phyloP scores from a whole-genome alignment of 495 filamentous ascomycete species.

The Daldinia decipiens region DNA sequence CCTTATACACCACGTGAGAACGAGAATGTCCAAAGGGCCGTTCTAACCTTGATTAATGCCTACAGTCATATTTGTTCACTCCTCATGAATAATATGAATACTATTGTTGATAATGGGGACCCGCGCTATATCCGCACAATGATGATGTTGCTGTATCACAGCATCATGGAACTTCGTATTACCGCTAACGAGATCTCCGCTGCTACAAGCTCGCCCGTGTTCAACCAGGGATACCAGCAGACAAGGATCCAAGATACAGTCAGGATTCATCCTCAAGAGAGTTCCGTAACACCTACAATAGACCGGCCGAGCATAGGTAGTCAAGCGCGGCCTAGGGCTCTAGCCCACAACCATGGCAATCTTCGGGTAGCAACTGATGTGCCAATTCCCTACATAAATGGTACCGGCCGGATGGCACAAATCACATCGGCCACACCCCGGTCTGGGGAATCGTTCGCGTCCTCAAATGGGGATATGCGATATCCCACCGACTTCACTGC shows the following conservation, averaged over 20 bases:
- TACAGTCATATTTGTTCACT: conserved; percentile 80
- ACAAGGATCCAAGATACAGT: conserved; percentile 54
- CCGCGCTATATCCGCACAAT: conserved; percentile 82
- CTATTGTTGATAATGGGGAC: conserved; percentile 78
- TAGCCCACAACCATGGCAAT: conserved; percentile 67
- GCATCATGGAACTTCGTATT: conserved; percentile 76
- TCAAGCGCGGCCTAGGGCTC: conserved; percentile 69
- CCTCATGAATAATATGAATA: conserved; percentile 72
- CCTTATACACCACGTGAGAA: conserved; percentile 65
- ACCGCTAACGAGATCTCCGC: conserved; percentile 50
- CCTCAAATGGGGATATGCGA: conserved; percentile 60
- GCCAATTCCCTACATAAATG: conserved; percentile 54
- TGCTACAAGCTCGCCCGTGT: conserved; percentile 58
- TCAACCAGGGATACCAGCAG: conserved; percentile 37
- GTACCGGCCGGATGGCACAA: conserved; percentile 57
- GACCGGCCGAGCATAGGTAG: conserved; percentile 61
- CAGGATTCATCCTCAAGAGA: conserved; percentile 58
- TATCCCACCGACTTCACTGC: conserved; percentile 69
- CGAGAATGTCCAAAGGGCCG: conserved; percentile 72
- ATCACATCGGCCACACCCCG: conserved; percentile 72
- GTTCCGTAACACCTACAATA: conserved; percentile 69
- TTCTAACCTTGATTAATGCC: conserved; percentile 75
- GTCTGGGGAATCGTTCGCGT: conserved; percentile 80
- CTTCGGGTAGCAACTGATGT: conserved; percentile 64
- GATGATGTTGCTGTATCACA: conserved; percentile 82